Evolutionary conservation across 805 yeast species (phyloP), one percentile per base, ranked within the genome.

Genomic region (Monosporozyma yasuniensis): DNA sequence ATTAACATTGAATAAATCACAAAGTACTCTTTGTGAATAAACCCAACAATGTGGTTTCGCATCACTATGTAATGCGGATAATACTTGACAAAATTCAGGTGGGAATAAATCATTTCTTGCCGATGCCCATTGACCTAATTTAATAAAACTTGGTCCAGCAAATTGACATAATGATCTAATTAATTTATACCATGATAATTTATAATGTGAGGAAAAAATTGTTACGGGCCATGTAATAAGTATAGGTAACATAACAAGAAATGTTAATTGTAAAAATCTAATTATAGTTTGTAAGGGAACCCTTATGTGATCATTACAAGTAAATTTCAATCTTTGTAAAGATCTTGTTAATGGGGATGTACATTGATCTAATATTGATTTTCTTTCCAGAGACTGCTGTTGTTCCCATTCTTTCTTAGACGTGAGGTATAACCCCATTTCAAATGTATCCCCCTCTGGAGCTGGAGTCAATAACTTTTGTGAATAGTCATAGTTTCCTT

Each of bases 81-180:
- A 69, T 60, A 86, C 89, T 21, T 78, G 77, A 64, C 98, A 91
- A 66, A 91, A 68, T 39, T 77, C 86, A 44, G 69, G 71, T 3
- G 96, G 84, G 68, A 93, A 91, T 32, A 93, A 84, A 67, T 93
- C 99, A 0, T 95, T 87, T 66, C 99, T 78, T 10, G 96, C 85
- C 2, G 97, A 97, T 0, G 99, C 99, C 99, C 99, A 93, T 70
- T 93, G 99, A 3, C 98, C 99, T 50, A 93, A 75, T 66, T 87
- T 85, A 50, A 85, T 81, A 63, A 85, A 93, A 3, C 96, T 84
- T 2, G 98, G 96, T 0, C 99, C 99, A 0, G 96, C 96, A 16
- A 72, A 54, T 65, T 91, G 96, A 51, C 93, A 79, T 0, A 84
- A 70, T 63, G 76, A 66, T 46, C 87, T 74, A 19, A 91, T 68